Evolutionary conservation across 2,329 filamentous ascomycete species (phyloP).

Genomic region (Neoarthrinium moseri): DNA sequence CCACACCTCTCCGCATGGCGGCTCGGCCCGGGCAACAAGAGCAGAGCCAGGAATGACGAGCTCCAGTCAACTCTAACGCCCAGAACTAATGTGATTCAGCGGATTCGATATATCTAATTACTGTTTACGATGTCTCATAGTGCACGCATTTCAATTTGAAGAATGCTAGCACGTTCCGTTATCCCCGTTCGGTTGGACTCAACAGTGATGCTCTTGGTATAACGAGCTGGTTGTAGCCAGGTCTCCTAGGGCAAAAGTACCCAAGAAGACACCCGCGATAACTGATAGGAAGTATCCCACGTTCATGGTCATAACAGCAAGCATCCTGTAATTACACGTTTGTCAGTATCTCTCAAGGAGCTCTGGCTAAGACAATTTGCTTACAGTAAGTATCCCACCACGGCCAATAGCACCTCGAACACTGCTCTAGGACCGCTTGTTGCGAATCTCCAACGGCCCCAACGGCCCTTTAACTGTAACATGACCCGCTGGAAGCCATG

Average conservation of each 20-base stretch:
- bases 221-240: constrained; percentile 32
- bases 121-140: too few relatives aligned
- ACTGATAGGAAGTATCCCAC: constrained; percentile 81
- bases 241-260: constrained; percentile 46
- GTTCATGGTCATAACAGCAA: constrained; percentile 81
- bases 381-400: constrained; percentile 65
- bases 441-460: constrained; percentile 60
- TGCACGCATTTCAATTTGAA: too few relatives aligned
- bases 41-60: too few relatives aligned
- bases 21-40: too few relatives aligned
- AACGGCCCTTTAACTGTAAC: background rate
- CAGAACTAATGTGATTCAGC: too few relatives aligned
- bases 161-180: too few relatives aligned
- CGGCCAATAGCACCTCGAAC: constrained; percentile 59
- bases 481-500: constrained; percentile 28
- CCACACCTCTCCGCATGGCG: too few relatives aligned
- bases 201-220: constrained; percentile 10
- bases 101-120: too few relatives aligned
- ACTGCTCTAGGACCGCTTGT: constrained; percentile 62
- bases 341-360: constrained; percentile 2
- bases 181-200: too few relatives aligned
- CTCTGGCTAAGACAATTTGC: constrained; percentile 34
- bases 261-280: constrained; percentile 52
- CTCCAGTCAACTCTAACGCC: too few relatives aligned
- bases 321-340: constrained; percentile 52